Base-by-base conservation (phyloP, 768 basidiomycete genomes). In the Dentipellis fragilis region DNA sequence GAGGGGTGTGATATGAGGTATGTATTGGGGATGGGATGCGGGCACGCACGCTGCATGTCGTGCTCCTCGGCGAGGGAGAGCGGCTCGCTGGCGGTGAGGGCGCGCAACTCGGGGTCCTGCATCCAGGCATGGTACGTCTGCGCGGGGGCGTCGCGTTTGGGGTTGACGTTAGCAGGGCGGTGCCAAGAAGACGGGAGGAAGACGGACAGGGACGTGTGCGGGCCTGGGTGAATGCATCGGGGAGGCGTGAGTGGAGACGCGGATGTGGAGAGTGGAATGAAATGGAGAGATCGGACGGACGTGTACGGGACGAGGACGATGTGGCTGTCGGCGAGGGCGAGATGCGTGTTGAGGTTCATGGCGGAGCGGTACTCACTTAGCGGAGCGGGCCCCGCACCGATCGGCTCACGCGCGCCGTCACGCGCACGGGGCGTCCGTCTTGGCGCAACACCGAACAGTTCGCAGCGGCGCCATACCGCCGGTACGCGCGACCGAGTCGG, bases 61-160 rank as follows among this genome's bases (percentile, higher is more conserved):
- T 85, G 84, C 64, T 94, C 93, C 64, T 94, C 81, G 57, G 87
- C 83, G 7, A 92, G 70, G 8, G 78, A 80, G 42, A 96, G 74
- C 4, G 86, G 85, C 61, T 95, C 92, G 56, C 89, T 92, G 4
- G 92, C 92, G 0, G 92, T 96, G 16, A 86, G 73, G 50, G 80
- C 76, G 42, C 84, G 79, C 54, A 97, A 72, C 59, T 82, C 81
- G 36, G 80, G 79, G 65, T 80, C 77, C 29, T 78, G 72, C 93
- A 97, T 95, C 93, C 93, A 97, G 59, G 76, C 74, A 65, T 94
- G 82, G 64, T 96, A 97, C 64, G 71, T 86, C 89, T 93, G 17
- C 34, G 10, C 17, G 34, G n/a, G 17, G 10, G 14, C 6, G n/a
- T 14, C 4, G 10, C 40, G 29, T n/a, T 47, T 19, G 40, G n/a